phyloP scores from a whole-genome alignment of 352 stramenopile species.

The Halophytophthora polymorphica region DNA sequence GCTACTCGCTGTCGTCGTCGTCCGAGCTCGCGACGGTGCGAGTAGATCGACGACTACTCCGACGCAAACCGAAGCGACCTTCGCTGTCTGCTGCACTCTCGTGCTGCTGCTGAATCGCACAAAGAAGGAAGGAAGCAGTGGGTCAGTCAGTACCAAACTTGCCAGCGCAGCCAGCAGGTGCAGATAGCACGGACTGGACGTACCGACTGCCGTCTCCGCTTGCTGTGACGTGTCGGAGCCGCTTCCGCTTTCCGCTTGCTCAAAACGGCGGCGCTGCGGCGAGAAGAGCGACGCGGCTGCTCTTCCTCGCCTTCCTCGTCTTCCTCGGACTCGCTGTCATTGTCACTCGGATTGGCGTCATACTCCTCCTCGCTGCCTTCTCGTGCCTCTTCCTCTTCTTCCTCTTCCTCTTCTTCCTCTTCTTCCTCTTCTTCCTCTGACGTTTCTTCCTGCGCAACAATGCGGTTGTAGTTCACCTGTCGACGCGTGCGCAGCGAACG shows the following conservation, averaged over 20 bases:
- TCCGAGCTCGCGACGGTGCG: conserved; percentile 14
- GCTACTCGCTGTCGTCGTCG: conserved; percentile 14
- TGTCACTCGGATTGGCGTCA: conserved; percentile 16
- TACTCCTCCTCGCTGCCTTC: conserved; percentile 8
- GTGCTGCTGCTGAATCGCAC: conserved; percentile 11
- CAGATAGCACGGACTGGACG: not conserved
- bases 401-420: conserved; percentile 27
- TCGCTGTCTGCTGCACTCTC: not conserved
- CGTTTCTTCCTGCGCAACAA: conserved; percentile 34
- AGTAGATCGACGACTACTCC: conserved; percentile 19
- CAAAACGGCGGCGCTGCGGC: not conserved
- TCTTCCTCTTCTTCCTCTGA: conserved; percentile 37
- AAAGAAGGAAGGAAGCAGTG: too few species aligned
- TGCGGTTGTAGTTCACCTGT: conserved; percentile 47
- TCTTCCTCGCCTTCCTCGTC: conserved; percentile 15
- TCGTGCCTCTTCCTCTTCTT: conserved; percentile 23
- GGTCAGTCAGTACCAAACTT: not conserved
- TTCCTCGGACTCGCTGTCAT: conserved; percentile 21
- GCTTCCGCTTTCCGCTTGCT: conserved; percentile 19
- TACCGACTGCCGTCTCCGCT: conserved; percentile 28
- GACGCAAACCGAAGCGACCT: conserved; percentile 10
- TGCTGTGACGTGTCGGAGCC: conserved; percentile 13
- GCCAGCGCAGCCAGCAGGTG: not conserved
- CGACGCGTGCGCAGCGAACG: conserved; percentile 44
- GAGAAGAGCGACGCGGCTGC: conserved; percentile 8